Base-by-base conservation (phyloP, 805 yeast genomes). In the Lipomyces sp. region DNA sequence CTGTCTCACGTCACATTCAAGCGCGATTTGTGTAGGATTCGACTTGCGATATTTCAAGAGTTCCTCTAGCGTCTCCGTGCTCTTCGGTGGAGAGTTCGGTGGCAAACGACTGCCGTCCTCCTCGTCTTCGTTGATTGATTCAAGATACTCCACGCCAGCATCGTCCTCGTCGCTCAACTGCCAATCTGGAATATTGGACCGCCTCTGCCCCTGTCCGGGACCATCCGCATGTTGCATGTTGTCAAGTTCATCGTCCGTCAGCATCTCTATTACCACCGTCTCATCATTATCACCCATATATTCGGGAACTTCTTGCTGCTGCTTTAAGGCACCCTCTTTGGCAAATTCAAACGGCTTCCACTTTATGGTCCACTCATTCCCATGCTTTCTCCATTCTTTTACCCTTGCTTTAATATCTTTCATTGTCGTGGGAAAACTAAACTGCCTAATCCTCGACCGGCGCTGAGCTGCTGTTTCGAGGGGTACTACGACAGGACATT, bases 341-440 rank as follows among this genome's bases (percentile, higher is more conserved):
- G 45, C 15, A 33, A 34, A 33, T 6, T n/a, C 7, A 29, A 62
- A 62, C 3, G 65, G 65, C 11, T 51, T 63, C 65, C 65, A 63
- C 35, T 39, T 51, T 11, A 62, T 32, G 18, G 35, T 48, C 33
- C 34, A 34, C 4, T 57, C 53, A 2, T 13, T 45, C 15, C 18
- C 11, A n/a, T 8, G 29, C 13, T 10, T 7, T 24, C 42, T 51
- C 65, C 65, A 62, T 18, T 53, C 58, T 29, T 30, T 18, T 7
- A 62, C 35, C 10, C 30, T 51, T 10, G 29, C 34, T 39, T 53
- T 18, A 10, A 57, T 33, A 15, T 62, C 59, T 42, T 29, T 24
- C 61, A 57, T 32, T 6, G 29, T 51, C 32, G 48, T n/a, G 13
- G 53, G 58, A 29, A 55, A 37, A 15, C 48, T 13, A 55, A 18